Conservation (phyloP, 768 basidiomycete species). For the Tylopilus cervinicoccineus region DNA sequence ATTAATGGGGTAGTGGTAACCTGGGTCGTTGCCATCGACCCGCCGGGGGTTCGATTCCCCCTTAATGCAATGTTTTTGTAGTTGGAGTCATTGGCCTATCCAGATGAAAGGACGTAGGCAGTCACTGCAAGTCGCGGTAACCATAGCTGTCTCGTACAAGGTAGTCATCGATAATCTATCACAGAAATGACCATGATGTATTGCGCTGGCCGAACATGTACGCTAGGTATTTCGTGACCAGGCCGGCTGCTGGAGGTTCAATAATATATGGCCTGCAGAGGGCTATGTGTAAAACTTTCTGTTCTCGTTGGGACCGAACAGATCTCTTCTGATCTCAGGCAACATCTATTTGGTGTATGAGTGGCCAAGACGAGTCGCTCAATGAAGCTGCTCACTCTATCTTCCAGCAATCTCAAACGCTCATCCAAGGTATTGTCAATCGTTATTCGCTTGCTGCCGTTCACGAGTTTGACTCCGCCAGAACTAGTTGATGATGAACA, state of each 20-base stretch:
- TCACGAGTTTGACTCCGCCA: constrained; percentile 79
- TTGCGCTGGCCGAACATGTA: background rate
- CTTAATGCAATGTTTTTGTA: constrained; percentile 16
- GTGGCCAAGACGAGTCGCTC: background rate
- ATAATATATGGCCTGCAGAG: background rate
- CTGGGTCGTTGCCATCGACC: constrained; percentile 74
- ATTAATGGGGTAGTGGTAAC: constrained; percentile 67
- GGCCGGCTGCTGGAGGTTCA: background rate
- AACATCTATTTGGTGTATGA: constrained; percentile 71
- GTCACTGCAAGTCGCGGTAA: background rate
- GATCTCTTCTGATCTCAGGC: constrained; percentile 84
- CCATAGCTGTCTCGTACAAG: background rate
- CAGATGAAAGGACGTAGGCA: too few species aligned
- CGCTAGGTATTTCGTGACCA: background rate
- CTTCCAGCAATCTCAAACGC: constrained; percentile 82
- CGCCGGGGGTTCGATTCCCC: constrained; percentile 83
- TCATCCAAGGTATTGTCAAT: constrained; percentile 96
- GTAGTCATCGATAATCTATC: background rate
- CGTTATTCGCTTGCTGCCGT: constrained; percentile 72
- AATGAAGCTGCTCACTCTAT: constrained; percentile 57
- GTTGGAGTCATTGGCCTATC: too few species aligned
- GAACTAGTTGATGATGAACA: constrained; percentile 42
- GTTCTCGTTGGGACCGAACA: constrained; percentile 89
- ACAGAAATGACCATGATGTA: background rate
- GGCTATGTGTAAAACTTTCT: constrained; percentile 80